phyloP scores from a whole-genome alignment of 2,329 filamentous ascomycete species.

The Hymenoscyphus salicellus region DNA sequence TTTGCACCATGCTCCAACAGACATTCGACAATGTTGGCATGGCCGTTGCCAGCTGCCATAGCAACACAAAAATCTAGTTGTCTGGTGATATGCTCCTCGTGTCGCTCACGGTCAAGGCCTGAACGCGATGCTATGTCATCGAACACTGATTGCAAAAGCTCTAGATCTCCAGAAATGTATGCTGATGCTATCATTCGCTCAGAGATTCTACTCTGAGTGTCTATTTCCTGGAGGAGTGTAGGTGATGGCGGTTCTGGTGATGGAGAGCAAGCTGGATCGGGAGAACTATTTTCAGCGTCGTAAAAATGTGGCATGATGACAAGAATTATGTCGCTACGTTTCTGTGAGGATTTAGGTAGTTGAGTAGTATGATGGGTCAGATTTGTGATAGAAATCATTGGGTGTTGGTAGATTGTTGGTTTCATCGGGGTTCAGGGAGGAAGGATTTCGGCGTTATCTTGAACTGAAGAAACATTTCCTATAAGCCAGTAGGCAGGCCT shows the following conservation, averaged over 20 bases:
- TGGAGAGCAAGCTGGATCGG: background rate
- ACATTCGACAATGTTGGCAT: background rate
- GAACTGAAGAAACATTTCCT: too few species aligned
- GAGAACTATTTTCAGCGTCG: background rate
- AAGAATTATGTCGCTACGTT: background rate
- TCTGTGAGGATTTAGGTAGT: background rate
- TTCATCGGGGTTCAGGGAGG: background rate
- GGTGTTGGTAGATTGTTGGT: background rate
- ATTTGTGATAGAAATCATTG: background rate
- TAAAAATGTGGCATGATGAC: background rate
- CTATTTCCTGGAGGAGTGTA: background rate
- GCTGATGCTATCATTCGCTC: background rate
- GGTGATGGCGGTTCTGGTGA: background rate
- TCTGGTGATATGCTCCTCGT: background rate
- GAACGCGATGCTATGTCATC: constrained; percentile 2
- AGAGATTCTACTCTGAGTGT: background rate
- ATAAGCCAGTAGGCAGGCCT: too few species aligned
- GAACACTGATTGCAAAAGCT: background rate
- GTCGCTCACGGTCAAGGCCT: background rate
- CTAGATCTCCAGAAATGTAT: background rate
- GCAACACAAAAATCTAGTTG: background rate
- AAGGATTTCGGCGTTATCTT: background rate
- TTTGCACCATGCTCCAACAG: background rate
- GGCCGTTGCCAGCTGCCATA: background rate
- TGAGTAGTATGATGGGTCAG: background rate